phyloP scores from a whole-genome alignment of 306 rosid species.

The Acacia acuminata region DNA sequence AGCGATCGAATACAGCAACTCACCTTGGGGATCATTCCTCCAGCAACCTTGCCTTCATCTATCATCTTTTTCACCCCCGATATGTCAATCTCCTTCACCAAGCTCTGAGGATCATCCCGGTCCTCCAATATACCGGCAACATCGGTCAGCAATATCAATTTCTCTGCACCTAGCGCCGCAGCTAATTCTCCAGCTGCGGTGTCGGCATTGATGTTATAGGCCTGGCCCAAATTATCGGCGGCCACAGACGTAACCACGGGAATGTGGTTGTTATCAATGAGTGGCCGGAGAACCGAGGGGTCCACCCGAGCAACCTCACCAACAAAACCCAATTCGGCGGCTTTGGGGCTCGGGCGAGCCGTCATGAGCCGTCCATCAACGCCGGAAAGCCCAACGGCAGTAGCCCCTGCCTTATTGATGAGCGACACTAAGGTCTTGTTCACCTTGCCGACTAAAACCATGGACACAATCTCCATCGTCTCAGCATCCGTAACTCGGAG shows the following conservation, averaged over 20 bases:
- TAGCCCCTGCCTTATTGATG: conserved; percentile 79
- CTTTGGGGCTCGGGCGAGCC: conserved; percentile 75
- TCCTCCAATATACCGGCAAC: conserved; percentile 85
- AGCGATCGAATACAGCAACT: conserved; percentile 76
- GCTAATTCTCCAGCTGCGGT: conserved; percentile 91
- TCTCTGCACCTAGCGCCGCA: conserved; percentile 92
- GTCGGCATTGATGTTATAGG: conserved; percentile 86
- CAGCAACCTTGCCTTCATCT: conserved; percentile 66
- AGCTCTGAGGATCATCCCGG: conserved; percentile 54
- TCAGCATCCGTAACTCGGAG: conserved; percentile 84
- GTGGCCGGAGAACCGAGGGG: conserved; percentile 60
- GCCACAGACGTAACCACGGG: conserved; percentile 94
- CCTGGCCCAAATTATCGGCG: conserved; percentile 74
- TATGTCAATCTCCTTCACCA: conserved; percentile 75
- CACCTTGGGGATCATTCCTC: conserved; percentile 98
- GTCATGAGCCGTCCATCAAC: conserved; percentile 75
- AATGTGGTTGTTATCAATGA: conserved; percentile 59
- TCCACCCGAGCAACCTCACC: conserved; percentile 80
- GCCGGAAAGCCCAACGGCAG: conserved; percentile 86
- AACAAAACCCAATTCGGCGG: conserved; percentile 72
- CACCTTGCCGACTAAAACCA: conserved; percentile 91
- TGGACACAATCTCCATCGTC: conserved; percentile 95
- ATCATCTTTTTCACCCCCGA: conserved; percentile 78
- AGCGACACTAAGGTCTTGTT: conserved; percentile 77
- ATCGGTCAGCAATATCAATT: conserved; percentile 80